Evolutionary conservation across 345 rosid species (phyloP).

Genomic region (Acer campestre): DNA sequence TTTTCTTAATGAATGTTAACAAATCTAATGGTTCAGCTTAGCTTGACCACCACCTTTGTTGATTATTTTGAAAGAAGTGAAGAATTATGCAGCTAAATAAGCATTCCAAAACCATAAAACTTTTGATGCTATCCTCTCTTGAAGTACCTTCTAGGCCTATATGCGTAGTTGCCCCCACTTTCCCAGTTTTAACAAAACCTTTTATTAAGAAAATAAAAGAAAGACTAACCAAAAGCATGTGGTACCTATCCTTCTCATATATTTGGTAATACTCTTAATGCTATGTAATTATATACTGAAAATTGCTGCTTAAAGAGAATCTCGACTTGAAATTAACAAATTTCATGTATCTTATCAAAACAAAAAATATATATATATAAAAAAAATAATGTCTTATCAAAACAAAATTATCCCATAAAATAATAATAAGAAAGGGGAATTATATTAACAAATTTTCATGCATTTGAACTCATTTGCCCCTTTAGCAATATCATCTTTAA

Average conservation of each 20-base stretch:
- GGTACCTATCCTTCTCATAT: not conserved
- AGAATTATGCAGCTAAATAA: not conserved
- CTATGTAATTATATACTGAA: not conserved
- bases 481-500: not conserved
- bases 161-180: not conserved
- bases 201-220: too few relatives aligned
- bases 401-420: too few relatives aligned
- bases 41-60: not conserved
- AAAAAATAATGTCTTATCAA: too few relatives aligned
- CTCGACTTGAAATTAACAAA: not conserved
- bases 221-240: not conserved
- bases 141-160: not conserved
- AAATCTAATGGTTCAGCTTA: not conserved
- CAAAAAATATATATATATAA: too few relatives aligned
- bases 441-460: not conserved
- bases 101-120: not conserved
- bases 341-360: not conserved
- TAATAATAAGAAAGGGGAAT: not conserved
- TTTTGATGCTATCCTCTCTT: not conserved
- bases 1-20: not conserved
- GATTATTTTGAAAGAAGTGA: not conserved
- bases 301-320: not conserved
- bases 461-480: not conserved
- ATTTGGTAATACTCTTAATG: not conserved
- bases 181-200: not conserved